Evolutionary conservation across 139 green algal species (phyloP).

Genomic region (Diplosphaera chodatii): DNA sequence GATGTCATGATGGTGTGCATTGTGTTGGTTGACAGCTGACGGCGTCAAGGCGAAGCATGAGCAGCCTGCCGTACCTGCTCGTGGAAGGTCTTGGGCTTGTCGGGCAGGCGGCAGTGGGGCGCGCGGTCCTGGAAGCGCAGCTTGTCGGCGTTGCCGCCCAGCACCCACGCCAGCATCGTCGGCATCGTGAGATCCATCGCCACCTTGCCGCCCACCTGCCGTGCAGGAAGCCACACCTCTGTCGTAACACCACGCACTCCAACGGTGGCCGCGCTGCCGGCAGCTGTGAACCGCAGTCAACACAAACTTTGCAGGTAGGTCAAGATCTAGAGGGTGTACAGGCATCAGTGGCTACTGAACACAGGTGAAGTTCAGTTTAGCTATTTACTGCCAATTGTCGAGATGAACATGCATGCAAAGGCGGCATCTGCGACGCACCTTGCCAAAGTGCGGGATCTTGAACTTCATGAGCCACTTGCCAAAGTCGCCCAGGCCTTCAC

Average conservation of each 20-base stretch:
- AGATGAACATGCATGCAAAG: too few species aligned
- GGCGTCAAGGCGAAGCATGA: neutral
- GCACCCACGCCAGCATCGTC: slow-evolving; percentile 68
- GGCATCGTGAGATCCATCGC: slow-evolving; percentile 80
- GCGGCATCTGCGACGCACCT: slow-evolving; percentile 32
- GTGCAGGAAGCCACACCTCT: too few species aligned
- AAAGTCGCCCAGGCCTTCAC: slow-evolving; percentile 77
- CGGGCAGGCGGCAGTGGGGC: slow-evolving; percentile 36
- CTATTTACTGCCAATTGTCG: too few species aligned
- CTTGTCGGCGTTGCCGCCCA: slow-evolving; percentile 67
- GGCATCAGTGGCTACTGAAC: too few species aligned
- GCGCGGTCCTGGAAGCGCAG: slow-evolving; percentile 23
- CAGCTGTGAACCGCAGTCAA: too few species aligned
- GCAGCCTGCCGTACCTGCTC: slow-evolving; percentile 13
- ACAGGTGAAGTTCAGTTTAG: too few species aligned
- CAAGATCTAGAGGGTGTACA: too few species aligned
- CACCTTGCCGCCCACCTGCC: slow-evolving; percentile 26
- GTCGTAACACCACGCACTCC: too few species aligned
- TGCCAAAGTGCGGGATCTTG: slow-evolving; percentile 91
- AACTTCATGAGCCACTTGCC: slow-evolving; percentile 49
- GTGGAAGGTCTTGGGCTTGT: slow-evolving; percentile 62
- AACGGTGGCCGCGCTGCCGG: too few species aligned
- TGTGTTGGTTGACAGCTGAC: too few species aligned
- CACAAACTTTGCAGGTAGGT: too few species aligned
- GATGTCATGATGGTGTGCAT: too few species aligned